Conservation (phyloP, 306 rosid genomes). For the Inga leiocalycina region DNA sequence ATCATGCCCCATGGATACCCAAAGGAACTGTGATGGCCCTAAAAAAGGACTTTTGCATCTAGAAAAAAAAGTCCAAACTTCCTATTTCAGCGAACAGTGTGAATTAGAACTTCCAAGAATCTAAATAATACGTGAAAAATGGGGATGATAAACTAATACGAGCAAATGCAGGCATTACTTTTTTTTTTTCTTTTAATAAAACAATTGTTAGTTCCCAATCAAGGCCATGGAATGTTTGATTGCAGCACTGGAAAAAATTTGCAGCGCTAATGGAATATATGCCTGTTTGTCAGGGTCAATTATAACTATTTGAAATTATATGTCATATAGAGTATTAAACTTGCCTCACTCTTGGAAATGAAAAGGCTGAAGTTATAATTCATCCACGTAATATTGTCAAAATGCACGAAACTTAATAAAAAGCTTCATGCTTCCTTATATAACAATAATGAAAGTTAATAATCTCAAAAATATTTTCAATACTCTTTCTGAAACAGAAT, state of each 20-base stretch:
- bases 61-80: constrained; percentile 34
- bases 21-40: constrained; percentile 60
- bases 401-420: background rate
- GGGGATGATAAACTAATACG: background rate
- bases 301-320: background rate
- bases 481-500: constrained; percentile 16
- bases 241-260: constrained; percentile 27
- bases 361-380: background rate
- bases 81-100: constrained; percentile 33
- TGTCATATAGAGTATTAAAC: constrained; percentile 18
- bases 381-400: background rate
- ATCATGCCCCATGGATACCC: constrained; percentile 68
- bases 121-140: constrained; percentile 13
- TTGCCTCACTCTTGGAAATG: constrained; percentile 3
- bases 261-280: background rate
- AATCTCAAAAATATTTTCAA: constrained; percentile 18
- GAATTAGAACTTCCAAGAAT: constrained; percentile 24
- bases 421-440: constrained; percentile 9
- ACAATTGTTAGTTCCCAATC: constrained; percentile 10
- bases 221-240: constrained; percentile 19
- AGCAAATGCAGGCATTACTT: constrained; percentile 1
- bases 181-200: background rate
- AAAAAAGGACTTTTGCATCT: constrained; percentile 63
- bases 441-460: constrained; percentile 24
- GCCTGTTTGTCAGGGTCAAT: background rate